phyloP scores from a whole-genome alignment of 371 early-diverging fungal species.

The Lichtheimia corymbifera region DNA sequence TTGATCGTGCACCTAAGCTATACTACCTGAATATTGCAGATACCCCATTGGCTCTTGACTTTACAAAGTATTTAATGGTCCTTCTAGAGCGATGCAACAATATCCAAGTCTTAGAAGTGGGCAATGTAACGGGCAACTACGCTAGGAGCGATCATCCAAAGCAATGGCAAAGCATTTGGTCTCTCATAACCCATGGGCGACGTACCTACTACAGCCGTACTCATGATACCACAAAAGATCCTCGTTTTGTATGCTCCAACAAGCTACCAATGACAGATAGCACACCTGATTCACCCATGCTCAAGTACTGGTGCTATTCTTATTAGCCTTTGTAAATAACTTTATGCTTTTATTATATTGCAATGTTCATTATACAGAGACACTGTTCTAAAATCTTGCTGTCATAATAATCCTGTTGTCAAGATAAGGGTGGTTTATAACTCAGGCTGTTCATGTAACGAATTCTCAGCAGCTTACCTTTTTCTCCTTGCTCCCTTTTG shows the following conservation, averaged over 20 bases:
- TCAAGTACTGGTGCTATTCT: conserved; percentile 32
- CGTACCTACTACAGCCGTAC: conserved; percentile 23
- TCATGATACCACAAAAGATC: conserved; percentile 9
- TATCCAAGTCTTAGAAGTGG: conserved; percentile 24
- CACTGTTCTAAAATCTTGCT: too few relatives aligned
- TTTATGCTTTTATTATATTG: background rate
- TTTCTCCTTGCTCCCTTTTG: background rate
- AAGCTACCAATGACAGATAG: conserved; percentile 26
- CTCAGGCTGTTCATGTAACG: too few relatives aligned
- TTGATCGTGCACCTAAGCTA: conserved; percentile 5
- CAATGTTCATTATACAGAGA: background rate
- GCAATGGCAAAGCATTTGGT: conserved; percentile 7
- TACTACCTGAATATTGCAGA: conserved; percentile 11
- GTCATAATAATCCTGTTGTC: too few relatives aligned
- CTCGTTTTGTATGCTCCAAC: conserved; percentile 28
- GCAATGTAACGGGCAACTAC: conserved; percentile 5
- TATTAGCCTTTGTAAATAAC: conserved; percentile 8
- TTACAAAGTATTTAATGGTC: background rate
- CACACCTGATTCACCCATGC: conserved; percentile 29
- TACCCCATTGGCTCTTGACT: background rate
- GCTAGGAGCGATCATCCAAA: too few relatives aligned
- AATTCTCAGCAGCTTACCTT: background rate
- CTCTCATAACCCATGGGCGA: conserved; percentile 3
- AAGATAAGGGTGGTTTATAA: too few relatives aligned
- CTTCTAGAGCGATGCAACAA: background rate